Percentiles rank a stretch among this genome's conserved stretches.
phyloP scores from a whole-genome alignment of 2,329 filamentous ascomycete genomes.

The Aureobasidium sp. region DNA sequence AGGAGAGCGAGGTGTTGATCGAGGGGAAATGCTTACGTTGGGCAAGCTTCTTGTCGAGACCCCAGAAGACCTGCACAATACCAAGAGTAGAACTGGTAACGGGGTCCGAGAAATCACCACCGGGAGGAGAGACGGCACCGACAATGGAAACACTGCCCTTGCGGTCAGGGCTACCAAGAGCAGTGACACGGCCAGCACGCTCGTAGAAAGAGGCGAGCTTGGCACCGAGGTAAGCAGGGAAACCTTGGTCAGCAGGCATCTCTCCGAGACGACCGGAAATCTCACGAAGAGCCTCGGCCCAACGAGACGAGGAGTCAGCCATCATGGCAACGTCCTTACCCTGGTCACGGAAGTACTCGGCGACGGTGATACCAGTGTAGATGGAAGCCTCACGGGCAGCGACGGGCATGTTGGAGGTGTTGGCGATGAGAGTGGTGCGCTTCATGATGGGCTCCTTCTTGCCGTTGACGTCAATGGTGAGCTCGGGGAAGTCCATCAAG shows the following conservation, averaged over 20 bases:
- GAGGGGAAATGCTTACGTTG: slow-evolving; percentile 99
- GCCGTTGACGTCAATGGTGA: slow-evolving; percentile 87
- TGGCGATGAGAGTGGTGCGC: slow-evolving; percentile 95
- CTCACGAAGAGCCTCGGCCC: slow-evolving; percentile 97
- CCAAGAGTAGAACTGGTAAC: slow-evolving; percentile 87
- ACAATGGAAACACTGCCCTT: slow-evolving; percentile 94
- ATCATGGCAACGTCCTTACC: slow-evolving; percentile 99
- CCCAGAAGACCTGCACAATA: slow-evolving; percentile 99
- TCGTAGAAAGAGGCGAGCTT: slow-evolving; percentile 99
- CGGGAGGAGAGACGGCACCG: slow-evolving; percentile 90
- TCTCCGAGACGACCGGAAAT: slow-evolving; percentile 97
- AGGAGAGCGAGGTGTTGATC: slow-evolving; percentile 89
- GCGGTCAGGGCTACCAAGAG: slow-evolving; percentile 81
- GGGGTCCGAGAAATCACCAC: slow-evolving; percentile 98
- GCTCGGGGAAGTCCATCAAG: slow-evolving; percentile 98
- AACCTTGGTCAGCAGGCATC: slow-evolving; percentile 99
- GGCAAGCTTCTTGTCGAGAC: slow-evolving; percentile 97
- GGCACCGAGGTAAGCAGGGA: slow-evolving; percentile 91
- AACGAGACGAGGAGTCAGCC: slow-evolving; percentile 96
- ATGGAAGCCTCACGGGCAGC: slow-evolving; percentile 97
- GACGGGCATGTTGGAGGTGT: slow-evolving; percentile 99
- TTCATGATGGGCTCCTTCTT: slow-evolving; percentile 99
- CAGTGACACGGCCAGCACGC: slow-evolving; percentile 79
- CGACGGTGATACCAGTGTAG: slow-evolving; percentile 91
- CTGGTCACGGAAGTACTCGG: slow-evolving; percentile 95